Conservation (phyloP, 2,329 filamentous ascomycete genomes). For the Alternaria metachromatica region DNA sequence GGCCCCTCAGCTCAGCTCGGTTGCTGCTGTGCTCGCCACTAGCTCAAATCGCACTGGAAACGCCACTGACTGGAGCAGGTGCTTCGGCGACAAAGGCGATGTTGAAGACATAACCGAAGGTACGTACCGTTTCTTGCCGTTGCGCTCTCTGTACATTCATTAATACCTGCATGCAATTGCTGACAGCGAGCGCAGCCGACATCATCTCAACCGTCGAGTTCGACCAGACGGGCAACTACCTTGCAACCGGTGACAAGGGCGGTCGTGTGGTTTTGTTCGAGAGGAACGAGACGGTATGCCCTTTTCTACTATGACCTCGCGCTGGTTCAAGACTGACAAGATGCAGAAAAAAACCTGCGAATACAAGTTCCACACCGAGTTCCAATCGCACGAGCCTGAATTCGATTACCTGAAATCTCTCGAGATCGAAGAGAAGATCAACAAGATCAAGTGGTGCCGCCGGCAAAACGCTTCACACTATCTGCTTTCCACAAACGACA, state of each 20-base stretch:
- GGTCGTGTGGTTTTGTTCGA: slow-evolving; percentile 86
- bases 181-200: slow-evolving; percentile 65
- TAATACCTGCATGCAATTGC: slow-evolving; percentile 16
- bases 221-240: slow-evolving; percentile 87
- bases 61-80: slow-evolving; percentile 64
- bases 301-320: neutral
- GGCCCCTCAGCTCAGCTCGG: neutral
- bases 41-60: neutral
- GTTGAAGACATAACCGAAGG: slow-evolving; percentile 99
- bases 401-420: slow-evolving; percentile 99
- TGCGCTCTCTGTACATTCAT: neutral
- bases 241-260: slow-evolving; percentile 89
- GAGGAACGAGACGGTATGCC: slow-evolving; percentile 89
- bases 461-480: slow-evolving; percentile 99
- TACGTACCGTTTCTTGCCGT: slow-evolving; percentile 50
- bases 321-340: slow-evolving; percentile 16
- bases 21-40: neutral
- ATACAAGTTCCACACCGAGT: slow-evolving; percentile 99
- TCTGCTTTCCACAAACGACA: slow-evolving; percentile 97
- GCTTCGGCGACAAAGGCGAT: slow-evolving; percentile 99
- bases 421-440: slow-evolving; percentile 99
- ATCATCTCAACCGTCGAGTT: slow-evolving; percentile 93
- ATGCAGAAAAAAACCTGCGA: slow-evolving; percentile 98
- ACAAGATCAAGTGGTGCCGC: slow-evolving; percentile 99
- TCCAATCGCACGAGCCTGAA: slow-evolving; percentile 98